Base-by-base conservation (phyloP, 345 rosid genomes). In the Erodium maritimum region DNA sequence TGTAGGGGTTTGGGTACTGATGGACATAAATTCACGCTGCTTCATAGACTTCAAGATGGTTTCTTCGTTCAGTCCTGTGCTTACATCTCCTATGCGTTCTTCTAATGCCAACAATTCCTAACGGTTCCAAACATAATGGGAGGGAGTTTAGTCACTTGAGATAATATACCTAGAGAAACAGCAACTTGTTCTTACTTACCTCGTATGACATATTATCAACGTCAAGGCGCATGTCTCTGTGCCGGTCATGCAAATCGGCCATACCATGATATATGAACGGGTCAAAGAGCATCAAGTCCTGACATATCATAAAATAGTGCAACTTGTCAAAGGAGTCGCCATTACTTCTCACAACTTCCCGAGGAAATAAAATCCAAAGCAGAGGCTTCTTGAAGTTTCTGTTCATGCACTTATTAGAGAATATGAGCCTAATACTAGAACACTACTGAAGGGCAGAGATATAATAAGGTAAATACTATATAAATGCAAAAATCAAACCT, bases 131-230 rank as follows among this genome's bases (percentile, higher is more conserved):
- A 29, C n/a, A n/a, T n/a, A n/a, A n/a, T n/a, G n/a, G 37, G 37
- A 29, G 37, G 37, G 4, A 29, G 9, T 29, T 29, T 5, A 29
- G 37, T 29, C 9, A 29, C 37, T 29, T 29, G 37, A 29, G 37
- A 11, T 29, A 29, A 29, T 5, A 29, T 29, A 29, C 8, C 5
- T 29, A 29, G 2, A 29, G 37, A 29, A 11, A 29, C 4, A 11
- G 37, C 9, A 4, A 29, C 37, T 2, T 29, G 5, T 29, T 4
- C 37, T 29, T 29, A 1, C 72, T 60, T 73, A 88, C 98, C 95
- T 91, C 96, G 8, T 91, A 88, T 23, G 98, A 84, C 98, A 91
- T 91, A 79, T 88, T 84, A 76, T 91, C 98, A 46, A 86, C 93
- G 60, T 91, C 98, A 52, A 91, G 93, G 55, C 95, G 93, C 98